Evolutionary conservation across 257 asterid genomes (phyloP), one percentile per base, ranked within the genome.

Genomic region (Nemophila menziesii): DNA sequence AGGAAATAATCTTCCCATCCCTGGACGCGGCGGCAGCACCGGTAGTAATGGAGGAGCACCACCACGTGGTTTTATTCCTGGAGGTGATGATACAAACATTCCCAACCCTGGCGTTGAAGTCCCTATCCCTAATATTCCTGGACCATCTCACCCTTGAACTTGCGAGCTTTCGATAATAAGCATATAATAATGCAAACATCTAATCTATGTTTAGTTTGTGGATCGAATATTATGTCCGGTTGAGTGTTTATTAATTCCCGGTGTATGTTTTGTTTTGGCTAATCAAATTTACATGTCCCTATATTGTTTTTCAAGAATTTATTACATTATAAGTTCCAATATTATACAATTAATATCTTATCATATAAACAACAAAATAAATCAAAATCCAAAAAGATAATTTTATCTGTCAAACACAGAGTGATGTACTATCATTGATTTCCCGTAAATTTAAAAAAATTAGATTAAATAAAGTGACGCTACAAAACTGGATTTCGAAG

Each of bases 101-200:
- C 93, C 93, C 14, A 78, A 70, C 70, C 86, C 86, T 0, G 82
- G 79, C 0, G 57, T 56, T 3, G 83, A 68, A 68, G 78, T 68
- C 54, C 86, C 86, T 0, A 61, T 16, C 52, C 86, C 82, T 29
- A 39, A 80, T 4, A 8, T 60, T 14, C 74, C 86, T 12, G 22
- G 67, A 16, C 14, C 41, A 44, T 82, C 58, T 58, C 36, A 13
- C 12, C 36, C 36, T 29, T 29, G 36, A 24, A 9, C 33, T 4
- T 24, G 9, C 33, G 33, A 24, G 33, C 4, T 24, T 4, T 4
- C 33, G 33, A 29, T 10, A 29, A 29, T 29, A 29, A 29, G 36
- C 36, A 29, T 29, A 13, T 29, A 4, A 2, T 7, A 29, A 29
- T 29, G 36, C 36, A 29, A 5, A 5, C 36, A 29, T 29, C 5